phyloP scores from a whole-genome alignment of 495 filamentous ascomycete genomes.

The Talaromyces ruber region DNA sequence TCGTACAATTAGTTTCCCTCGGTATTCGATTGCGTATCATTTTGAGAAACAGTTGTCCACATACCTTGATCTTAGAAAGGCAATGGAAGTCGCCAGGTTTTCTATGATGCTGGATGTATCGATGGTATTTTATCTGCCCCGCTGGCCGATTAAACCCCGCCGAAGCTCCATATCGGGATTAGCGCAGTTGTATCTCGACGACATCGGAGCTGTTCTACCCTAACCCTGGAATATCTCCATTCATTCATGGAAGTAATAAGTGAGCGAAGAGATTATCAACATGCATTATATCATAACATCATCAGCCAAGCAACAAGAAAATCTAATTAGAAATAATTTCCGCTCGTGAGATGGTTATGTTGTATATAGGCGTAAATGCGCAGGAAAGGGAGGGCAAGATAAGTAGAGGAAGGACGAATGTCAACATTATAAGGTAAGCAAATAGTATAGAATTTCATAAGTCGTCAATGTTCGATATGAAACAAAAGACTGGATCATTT shows the following conservation, averaged over 20 bases:
- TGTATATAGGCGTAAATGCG: background rate
- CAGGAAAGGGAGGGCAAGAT: background rate
- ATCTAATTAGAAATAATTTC: background rate
- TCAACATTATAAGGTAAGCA: background rate
- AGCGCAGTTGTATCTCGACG: background rate
- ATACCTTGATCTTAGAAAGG: background rate
- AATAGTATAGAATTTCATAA: background rate
- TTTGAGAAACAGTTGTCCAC: background rate
- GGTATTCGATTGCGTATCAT: background rate
- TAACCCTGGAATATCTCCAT: background rate
- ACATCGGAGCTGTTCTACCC: constrained; percentile 2
- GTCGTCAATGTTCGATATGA: background rate
- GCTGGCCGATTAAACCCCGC: constrained; percentile 6
- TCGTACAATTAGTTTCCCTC: background rate
- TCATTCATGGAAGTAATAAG: background rate
- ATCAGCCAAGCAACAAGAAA: background rate
- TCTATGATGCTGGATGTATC: background rate
- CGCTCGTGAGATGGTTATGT: background rate
- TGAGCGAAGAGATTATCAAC: background rate
- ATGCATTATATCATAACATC: background rate
- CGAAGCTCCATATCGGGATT: background rate
- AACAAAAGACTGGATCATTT: background rate
- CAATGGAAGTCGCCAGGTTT: background rate
- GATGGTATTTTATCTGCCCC: constrained; percentile 1
- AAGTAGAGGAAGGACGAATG: background rate